Evolutionary conservation across 2,329 filamentous ascomycete genomes (phyloP).

Genomic region (Cyclaneusma minus): DNA sequence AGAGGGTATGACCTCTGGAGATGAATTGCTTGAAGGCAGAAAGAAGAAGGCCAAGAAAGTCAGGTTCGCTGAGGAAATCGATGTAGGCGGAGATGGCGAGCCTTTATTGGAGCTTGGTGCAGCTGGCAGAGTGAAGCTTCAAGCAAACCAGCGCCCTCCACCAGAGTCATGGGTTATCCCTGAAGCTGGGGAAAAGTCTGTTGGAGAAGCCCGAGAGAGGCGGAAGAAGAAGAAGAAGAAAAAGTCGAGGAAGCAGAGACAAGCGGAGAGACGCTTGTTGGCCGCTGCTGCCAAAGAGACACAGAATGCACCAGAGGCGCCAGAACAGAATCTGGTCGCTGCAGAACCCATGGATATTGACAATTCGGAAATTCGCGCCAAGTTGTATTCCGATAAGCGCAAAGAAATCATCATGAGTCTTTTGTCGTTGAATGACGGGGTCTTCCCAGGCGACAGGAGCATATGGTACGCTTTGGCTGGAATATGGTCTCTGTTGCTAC

Average conservation of each 20-base stretch:
- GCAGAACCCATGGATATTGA: constrained; percentile 1
- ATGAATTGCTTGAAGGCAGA: too few relatives aligned
- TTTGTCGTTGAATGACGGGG: constrained; percentile 8
- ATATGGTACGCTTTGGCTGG: constrained; percentile 16
- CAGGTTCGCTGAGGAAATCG: constrained; percentile 1
- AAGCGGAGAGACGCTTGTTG: constrained; percentile 1
- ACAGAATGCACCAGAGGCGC: constrained; percentile 1
- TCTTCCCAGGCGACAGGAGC: constrained; percentile 15
- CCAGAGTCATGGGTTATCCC: too few relatives aligned
- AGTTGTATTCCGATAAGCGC: constrained; percentile 3
- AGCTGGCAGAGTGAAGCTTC: constrained; percentile 5
- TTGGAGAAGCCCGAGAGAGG: too few relatives aligned
- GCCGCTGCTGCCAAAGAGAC: constrained; percentile 1
- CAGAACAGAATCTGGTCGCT: constrained; percentile 1
- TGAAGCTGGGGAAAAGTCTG: too few relatives aligned
- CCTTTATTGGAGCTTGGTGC: constrained; percentile 12
- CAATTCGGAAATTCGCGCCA: constrained; percentile 1
- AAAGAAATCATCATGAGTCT: constrained; percentile 6
- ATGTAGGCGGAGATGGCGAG: constrained; percentile 2
- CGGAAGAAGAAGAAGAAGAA: background rate
- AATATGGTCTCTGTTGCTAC: constrained; percentile 14
- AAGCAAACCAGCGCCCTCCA: constrained; percentile 3
- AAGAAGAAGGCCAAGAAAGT: constrained; percentile 3
- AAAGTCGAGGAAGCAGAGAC: background rate
- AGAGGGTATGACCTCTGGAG: background rate